A percentile compares a stretch with the other conserved stretches of the same genome.
Evolutionary conservation across 257 asterid species (phyloP).

Genomic region (Nyctanthes arbortristis): DNA sequence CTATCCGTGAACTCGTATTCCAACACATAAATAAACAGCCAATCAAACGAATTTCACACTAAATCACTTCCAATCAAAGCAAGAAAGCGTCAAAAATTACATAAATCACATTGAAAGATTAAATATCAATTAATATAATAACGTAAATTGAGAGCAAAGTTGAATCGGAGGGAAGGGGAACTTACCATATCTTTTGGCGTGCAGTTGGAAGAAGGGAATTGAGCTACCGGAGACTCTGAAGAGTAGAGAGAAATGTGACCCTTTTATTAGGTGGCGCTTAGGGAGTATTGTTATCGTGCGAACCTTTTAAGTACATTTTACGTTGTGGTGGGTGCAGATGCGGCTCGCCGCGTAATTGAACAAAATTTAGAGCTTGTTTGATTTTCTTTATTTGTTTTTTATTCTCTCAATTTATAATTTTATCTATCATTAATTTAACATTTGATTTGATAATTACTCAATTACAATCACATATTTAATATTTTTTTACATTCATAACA

Average conservation of each 20-base stretch:
- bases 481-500: too few relatives aligned
- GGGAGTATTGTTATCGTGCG: conserved; percentile 9
- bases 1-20: not conserved
- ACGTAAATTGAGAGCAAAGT: not conserved
- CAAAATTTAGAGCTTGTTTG: not conserved
- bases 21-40: conserved; percentile 5
- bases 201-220: conserved; percentile 4
- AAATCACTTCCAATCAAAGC: conserved; percentile 2
- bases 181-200: conserved; percentile 31
- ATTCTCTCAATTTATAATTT: too few relatives aligned
- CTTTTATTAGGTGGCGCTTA: conserved; percentile 4
- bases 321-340: conserved; percentile 25
- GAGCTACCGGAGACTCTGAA: conserved; percentile 2
- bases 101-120: conserved; percentile 7
- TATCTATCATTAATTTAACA: too few relatives aligned
- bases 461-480: too few relatives aligned
- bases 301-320: conserved; percentile 10
- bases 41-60: not conserved
- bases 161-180: not conserved
- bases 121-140: not conserved
- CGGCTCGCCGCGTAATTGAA: conserved; percentile 24
- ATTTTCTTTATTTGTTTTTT: too few relatives aligned
- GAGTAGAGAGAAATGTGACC: conserved; percentile 3
- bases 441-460: too few relatives aligned
- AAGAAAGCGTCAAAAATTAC: not conserved